Percentiles rank a stretch among this genome's conserved stretches.
These are phyloP conservation scores for Punctularia strigosozonata DNA, from an alignment of 768 basidiomycete genomes.

Conservation along the genomic window DNA sequence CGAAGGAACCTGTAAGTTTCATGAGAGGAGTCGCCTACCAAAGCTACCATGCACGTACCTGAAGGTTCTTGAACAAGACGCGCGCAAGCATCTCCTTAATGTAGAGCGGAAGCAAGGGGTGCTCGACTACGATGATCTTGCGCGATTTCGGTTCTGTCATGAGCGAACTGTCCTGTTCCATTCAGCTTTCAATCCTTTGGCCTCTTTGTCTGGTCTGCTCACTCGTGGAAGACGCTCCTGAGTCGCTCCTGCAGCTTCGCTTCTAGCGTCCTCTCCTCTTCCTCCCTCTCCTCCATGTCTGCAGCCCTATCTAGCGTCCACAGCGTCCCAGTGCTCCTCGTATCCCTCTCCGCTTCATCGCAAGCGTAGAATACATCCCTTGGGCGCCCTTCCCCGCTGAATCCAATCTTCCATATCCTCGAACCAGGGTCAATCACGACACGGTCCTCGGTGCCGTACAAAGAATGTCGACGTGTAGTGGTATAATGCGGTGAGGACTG, in stretches of 20 bases:
- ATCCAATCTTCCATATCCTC: conserved; percentile 92
- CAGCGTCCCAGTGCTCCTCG: conserved; percentile 32
- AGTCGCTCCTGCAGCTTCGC: conserved; percentile 56
- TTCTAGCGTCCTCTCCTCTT: conserved; percentile 65
- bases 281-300: conserved; percentile 45
- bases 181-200: too few species aligned
- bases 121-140: conserved; percentile 88
- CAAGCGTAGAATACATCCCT: conserved; percentile 75
- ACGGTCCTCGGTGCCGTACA: conserved; percentile 95
- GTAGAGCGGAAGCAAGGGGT: conserved; percentile 72
- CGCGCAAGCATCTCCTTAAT: conserved; percentile 85
- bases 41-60: conserved; percentile 32
- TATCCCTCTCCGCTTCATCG: too few species aligned
- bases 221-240: conserved; percentile 80
- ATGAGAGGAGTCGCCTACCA: not conserved
- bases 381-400: conserved; percentile 90
- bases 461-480: conserved; percentile 78
- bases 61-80: conserved; percentile 81
- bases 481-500: conserved; percentile 76
- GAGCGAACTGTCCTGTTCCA: conserved; percentile 69
- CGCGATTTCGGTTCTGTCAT: conserved; percentile 92
- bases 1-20: conserved; percentile 62
- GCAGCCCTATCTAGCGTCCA: conserved; percentile 52
- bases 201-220: too few species aligned
- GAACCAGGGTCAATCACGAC: conserved; percentile 93